A percentile compares a stretch with the other conserved stretches of the same genome.
Evolutionary conservation across 257 asterid species (phyloP).

Genomic region (Rehmannia glutinosa): DNA sequence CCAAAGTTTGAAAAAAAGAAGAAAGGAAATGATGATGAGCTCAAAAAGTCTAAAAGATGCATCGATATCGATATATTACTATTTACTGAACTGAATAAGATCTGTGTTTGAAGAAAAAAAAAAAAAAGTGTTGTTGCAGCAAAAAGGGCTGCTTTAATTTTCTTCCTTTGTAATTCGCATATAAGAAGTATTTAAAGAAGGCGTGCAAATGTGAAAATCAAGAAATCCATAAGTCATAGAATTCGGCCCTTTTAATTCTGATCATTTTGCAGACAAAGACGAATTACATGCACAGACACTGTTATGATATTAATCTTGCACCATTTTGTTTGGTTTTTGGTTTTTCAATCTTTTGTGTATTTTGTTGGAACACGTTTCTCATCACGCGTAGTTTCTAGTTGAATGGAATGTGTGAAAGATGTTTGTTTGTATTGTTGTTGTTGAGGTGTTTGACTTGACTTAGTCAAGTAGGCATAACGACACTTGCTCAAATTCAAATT

Average conservation of each 20-base stretch:
- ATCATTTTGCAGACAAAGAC: slow-evolving; percentile 2
- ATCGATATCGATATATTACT: neutral
- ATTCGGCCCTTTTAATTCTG: slow-evolving; percentile 21
- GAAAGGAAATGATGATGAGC: neutral
- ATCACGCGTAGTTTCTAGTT: neutral
- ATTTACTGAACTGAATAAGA: too few relatives aligned
- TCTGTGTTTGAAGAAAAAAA: neutral
- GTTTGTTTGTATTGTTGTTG: neutral
- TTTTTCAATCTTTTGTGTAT: neutral
- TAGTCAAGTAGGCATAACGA: neutral
- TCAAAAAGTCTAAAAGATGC: slow-evolving; percentile 19
- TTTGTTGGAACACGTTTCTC: neutral
- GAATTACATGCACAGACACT: neutral
- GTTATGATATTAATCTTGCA: too few relatives aligned
- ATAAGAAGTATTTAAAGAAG: neutral
- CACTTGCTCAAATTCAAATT: neutral
- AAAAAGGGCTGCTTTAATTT: slow-evolving; percentile 13
- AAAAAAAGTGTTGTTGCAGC: slow-evolving; percentile 1
- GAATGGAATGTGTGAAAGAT: neutral
- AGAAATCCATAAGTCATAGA: slow-evolving; percentile 11
- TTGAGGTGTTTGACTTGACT: slow-evolving; percentile 21
- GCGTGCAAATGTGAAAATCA: slow-evolving; percentile 23
- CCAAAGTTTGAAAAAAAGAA: slow-evolving; percentile 42
- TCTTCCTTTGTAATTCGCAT: too few relatives aligned
- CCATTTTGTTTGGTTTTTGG: too few relatives aligned